Percentiles rank a stretch among this genome's conserved stretches.
Conservation (phyloP, 352 stramenopile species). For the Thraustotheca clavata region DNA sequence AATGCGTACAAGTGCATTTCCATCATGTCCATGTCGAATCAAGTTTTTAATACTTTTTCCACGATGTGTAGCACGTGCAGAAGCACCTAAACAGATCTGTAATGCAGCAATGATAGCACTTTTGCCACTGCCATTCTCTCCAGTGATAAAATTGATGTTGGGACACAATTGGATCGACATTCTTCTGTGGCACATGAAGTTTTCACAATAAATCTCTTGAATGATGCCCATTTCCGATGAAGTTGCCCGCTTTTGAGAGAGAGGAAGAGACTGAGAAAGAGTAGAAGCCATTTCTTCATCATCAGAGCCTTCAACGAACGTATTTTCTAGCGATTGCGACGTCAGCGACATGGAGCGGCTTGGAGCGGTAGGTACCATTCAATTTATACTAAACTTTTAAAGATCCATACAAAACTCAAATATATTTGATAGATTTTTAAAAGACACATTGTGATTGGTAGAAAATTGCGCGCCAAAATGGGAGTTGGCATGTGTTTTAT, state of each 20-base stretch:
- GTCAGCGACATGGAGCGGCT: no score
- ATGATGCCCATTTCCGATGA: constrained; percentile 87
- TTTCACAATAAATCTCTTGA: constrained; percentile 92
- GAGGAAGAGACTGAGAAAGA: no score
- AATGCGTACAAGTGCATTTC: constrained; percentile 86
- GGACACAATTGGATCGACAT: constrained; percentile 77
- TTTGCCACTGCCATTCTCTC: constrained; percentile 93
- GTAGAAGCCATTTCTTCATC: no score
- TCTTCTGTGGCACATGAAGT: constrained; percentile 98
- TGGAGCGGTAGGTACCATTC: no score
- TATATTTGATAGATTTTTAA: no score
- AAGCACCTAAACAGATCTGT: constrained; percentile 94
- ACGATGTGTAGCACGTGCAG: constrained; percentile 88
- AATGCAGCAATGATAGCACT: constrained; percentile 96
- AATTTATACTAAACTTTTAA: no score
- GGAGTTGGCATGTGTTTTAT: no score
- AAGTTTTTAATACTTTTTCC: constrained; percentile 94
- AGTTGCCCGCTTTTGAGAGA: neutral
- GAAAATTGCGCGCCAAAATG: no score
- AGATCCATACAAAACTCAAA: no score
- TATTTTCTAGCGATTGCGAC: no score
- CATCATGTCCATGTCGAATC: constrained; percentile 88
- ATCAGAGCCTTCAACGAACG: no score
- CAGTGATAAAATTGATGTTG: constrained; percentile 86
- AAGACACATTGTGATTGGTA: no score